Conservation (phyloP, 169 alveolate species). For the Plasmodium relictum region DNA sequence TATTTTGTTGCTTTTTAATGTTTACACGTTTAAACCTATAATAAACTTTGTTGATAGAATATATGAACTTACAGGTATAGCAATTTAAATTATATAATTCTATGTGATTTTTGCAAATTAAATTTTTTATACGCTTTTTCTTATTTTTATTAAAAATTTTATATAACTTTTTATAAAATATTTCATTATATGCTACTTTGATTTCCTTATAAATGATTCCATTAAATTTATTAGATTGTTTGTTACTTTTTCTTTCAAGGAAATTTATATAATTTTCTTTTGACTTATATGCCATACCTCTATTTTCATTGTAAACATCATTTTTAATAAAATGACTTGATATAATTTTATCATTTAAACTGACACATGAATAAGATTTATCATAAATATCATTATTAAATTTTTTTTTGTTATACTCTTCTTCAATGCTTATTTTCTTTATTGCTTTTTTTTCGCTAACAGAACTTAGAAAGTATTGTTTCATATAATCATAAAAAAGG, state of each 20-base stretch:
- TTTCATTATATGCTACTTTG: too few relatives aligned
- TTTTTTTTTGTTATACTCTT: too few relatives aligned
- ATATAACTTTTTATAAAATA: too few relatives aligned
- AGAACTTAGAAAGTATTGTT: background rate
- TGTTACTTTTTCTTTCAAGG: too few relatives aligned
- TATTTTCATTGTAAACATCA: too few relatives aligned
- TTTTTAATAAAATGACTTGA: background rate
- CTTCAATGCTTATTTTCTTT: background rate
- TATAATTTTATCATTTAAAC: background rate
- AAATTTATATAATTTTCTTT: too few relatives aligned
- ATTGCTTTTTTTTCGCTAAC: background rate
- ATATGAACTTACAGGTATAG: constrained; percentile 1
- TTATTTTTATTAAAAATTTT: too few relatives aligned
- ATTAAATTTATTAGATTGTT: too few relatives aligned
- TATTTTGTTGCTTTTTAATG: background rate
- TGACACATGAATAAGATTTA: background rate
- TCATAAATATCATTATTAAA: too few relatives aligned
- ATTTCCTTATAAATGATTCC: too few relatives aligned
- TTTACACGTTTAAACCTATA: background rate
- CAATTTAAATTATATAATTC: background rate
- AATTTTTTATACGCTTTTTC: too few relatives aligned
- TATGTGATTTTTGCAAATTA: background rate
- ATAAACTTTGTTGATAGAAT: background rate
- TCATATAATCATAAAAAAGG: background rate
- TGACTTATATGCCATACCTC: too few relatives aligned